Base-by-base conservation (phyloP, 2,329 filamentous ascomycete species). In the Knufia petricola region DNA sequence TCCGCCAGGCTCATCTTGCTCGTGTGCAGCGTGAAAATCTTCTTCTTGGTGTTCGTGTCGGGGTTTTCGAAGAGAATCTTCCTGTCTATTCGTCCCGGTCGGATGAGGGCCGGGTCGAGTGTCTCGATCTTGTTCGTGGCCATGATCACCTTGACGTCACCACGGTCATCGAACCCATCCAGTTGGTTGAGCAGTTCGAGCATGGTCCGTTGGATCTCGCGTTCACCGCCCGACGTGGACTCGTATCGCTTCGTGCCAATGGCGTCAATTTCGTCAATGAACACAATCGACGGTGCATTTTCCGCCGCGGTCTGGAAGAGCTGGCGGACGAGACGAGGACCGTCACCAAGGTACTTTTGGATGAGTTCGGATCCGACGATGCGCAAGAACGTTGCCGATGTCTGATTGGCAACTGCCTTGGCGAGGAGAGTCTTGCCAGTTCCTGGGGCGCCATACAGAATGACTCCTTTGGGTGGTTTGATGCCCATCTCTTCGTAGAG, bases 401-500 rank as follows among this genome's bases (percentile, higher is more conserved):
- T 96, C 67, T 95, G 90, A 66, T 98, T 96, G 58, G 92, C 92
- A 43, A 98, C 92, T 8, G 92, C 92, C 73, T 96, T 96, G 53
- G 92, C 92, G 50, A 98, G 75, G 2, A 95, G 74, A 3, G 89
- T 96, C 74, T 96, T 98, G 68, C 92, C 92, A 7, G 92, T 98
- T 68, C 92, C 92, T 0, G 92, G 92, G 3, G 87, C 88, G 71
- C 92, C 92, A 66, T 98, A 98, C 21, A 98, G 82, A 62, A 98
- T 98, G 60, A 98, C 92, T 77, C 92, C 92, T 78, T 98, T 98
- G 52, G 92, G 92, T 3, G 92, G 92, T 70, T 98, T 98, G 77
- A 98, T 96, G 63, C 92, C 92, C 92, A 98, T 98, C 74, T 98
- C 92, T 69, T 98, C 92, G 69, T 98, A 98, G 46, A 98, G 73